Conservation (phyloP, 1,284 basidiomycete genomes). For the Quambalaria eucalypti region DNA sequence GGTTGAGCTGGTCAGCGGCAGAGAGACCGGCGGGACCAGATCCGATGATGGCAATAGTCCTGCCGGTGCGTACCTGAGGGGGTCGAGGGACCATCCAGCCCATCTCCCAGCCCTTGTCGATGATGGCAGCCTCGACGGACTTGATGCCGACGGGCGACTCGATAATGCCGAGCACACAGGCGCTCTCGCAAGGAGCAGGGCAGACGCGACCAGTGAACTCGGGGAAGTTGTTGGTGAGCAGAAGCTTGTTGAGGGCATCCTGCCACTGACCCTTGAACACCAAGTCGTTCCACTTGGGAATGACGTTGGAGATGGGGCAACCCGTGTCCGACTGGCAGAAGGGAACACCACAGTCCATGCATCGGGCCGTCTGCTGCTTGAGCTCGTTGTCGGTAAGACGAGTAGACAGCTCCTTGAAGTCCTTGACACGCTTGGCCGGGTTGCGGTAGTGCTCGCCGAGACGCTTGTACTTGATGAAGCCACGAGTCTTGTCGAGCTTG, state of each 20-base stretch:
- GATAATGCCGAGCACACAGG: constrained; percentile 41
- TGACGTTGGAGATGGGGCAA: constrained; percentile 44
- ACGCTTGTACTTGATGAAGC: constrained; percentile 46
- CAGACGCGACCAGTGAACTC: constrained; percentile 44
- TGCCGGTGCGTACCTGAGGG: constrained; percentile 38
- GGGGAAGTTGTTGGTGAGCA: constrained; percentile 47
- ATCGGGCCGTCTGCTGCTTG: constrained; percentile 44
- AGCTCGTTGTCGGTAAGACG: constrained; percentile 42
- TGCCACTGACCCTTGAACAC: constrained; percentile 45
- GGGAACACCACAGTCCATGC: constrained; percentile 46
- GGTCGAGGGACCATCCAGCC: constrained; percentile 41
- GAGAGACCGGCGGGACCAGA: constrained; percentile 42
- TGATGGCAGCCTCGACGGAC: constrained; percentile 42
- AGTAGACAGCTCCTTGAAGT: constrained; percentile 41
- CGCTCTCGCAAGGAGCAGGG: constrained; percentile 44
- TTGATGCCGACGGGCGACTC: constrained; percentile 45
- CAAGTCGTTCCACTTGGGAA: constrained; percentile 45
- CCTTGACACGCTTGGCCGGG: constrained; percentile 36
- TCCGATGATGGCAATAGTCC: constrained; percentile 41
- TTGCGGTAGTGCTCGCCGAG: constrained; percentile 41
- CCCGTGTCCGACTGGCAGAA: constrained; percentile 45
- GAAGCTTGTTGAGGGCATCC: constrained; percentile 39
- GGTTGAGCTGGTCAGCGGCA: constrained; percentile 42
- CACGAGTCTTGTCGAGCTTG: constrained; percentile 44
- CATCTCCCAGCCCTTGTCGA: constrained; percentile 42